Percentiles rank a stretch among this genome's conserved stretches.
Evolutionary conservation across 129 eudicot species (phyloP).

Genomic region (Centaurea solstitialis): DNA sequence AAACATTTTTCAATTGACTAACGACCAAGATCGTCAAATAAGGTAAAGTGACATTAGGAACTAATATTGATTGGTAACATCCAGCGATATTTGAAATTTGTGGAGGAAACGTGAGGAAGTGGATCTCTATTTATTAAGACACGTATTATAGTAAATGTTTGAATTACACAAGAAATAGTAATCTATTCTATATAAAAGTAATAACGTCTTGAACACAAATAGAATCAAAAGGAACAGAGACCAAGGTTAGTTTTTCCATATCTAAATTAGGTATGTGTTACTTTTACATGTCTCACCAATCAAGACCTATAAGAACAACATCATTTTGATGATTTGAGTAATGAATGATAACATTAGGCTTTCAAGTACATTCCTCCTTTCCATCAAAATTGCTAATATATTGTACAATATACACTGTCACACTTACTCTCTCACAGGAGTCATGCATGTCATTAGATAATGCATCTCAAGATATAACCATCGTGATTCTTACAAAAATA

Average conservation of each 20-base stretch:
- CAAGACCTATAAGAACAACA: not conserved
- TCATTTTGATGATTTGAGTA: not conserved
- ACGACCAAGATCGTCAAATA: not conserved
- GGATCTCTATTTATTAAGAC: not conserved
- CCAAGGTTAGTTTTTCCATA: not conserved
- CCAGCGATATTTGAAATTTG: not conserved
- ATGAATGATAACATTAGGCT: not conserved
- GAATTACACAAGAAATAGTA: not conserved
- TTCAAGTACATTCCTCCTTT: not conserved
- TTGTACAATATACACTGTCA: not conserved
- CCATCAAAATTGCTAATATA: not conserved
- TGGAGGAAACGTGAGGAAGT: not conserved
- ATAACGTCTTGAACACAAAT: not conserved
- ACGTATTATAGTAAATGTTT: not conserved
- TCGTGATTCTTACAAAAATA: not conserved
- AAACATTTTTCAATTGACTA: not conserved
- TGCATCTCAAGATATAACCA: not conserved
- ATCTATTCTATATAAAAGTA: not conserved
- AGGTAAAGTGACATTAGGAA: not conserved
- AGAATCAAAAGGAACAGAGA: not conserved
- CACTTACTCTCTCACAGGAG: not conserved
- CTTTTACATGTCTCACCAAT: not conserved
- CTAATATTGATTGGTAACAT: not conserved
- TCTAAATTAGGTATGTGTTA: not conserved
- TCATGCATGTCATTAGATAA: not conserved